These are phyloP conservation scores for Saccharomycopsis crataegensis DNA, from an alignment of 1,139 yeast species.

Conservation along the genomic window DNA sequence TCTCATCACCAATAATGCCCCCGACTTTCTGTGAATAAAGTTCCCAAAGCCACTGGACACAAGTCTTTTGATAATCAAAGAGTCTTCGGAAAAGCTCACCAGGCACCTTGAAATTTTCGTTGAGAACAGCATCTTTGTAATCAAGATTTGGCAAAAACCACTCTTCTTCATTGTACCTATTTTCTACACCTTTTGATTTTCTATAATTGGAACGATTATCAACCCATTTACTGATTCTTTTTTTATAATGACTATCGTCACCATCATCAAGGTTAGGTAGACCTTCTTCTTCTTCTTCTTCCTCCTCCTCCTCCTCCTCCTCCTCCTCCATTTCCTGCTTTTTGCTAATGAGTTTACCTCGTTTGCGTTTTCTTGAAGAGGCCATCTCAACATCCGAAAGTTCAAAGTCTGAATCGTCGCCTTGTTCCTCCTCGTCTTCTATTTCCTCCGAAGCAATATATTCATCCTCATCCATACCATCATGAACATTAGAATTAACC, in stretches of 20 bases:
- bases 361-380: slow-evolving; percentile 14
- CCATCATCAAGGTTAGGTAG: slow-evolving; percentile 67
- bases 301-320: slow-evolving; percentile 10
- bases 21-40: slow-evolving; percentile 81
- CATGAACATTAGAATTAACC: background rate
- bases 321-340: slow-evolving; percentile 18
- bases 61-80: slow-evolving; percentile 90
- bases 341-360: background rate
- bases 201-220: slow-evolving; percentile 27
- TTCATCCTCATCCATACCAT: slow-evolving; percentile 22
- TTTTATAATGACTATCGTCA: slow-evolving; percentile 53
- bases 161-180: slow-evolving; percentile 26
- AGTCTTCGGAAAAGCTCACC: slow-evolving; percentile 85
- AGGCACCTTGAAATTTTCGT: slow-evolving; percentile 66
- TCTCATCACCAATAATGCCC: slow-evolving; percentile 94
- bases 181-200: slow-evolving; percentile 19
- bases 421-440: slow-evolving; percentile 25
- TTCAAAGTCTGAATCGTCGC: slow-evolving; percentile 20
- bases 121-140: slow-evolving; percentile 65
- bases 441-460: slow-evolving; percentile 24
- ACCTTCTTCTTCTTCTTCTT: slow-evolving; percentile 17
- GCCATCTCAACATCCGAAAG: slow-evolving; percentile 22
- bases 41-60: slow-evolving; percentile 78
- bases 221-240: slow-evolving; percentile 55
- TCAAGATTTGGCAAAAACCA: slow-evolving; percentile 75